Evolutionary conservation across 768 basidiomycete genomes (phyloP), one percentile per base, ranked within the genome.

Genomic region (Imleria badia): DNA sequence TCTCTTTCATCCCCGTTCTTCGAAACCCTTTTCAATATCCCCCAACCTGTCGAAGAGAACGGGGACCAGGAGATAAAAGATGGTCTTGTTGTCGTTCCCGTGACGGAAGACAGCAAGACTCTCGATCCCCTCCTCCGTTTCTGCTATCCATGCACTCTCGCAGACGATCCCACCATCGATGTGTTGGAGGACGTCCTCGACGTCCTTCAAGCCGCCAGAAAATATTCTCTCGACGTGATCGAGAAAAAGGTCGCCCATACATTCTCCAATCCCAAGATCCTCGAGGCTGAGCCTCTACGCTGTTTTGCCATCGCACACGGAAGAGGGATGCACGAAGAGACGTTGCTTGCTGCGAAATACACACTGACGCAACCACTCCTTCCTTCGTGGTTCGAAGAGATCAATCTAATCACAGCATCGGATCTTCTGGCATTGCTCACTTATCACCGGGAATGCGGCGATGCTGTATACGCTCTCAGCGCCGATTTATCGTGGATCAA

Each of bases 251-350:
- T 65, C 12, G 48, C 55, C 2, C 62, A 62, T 2, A 52, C 55
- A 23, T 44, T 75, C 17, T 45, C 54, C 5, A 45, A 41, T 26
- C 64, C 68, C 1, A 55, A 60, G 6, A 46, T 66, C 11, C 41
- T 66, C 7, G 50, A 67, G 0, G 53, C n/a, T 0, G 62, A 65
- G 3, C 58, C 73, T 3, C 30, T 75, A 5, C 62, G 66, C 1
- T 64, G 65, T 5, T 75, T 71, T 48, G 72, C 69, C 1, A 60
- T 75, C 7, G 69, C 72, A 2, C 53, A 52, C 20, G 63, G 52
- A 3, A 64, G 58, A 19, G 31, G 34, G 6, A 45, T 71, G 34
- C 47, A 41, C 30, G 54, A 64, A 3, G 63, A 72, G 54, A 68
- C 67, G 0, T 23, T 55, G 10, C 54, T 66, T 2, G 70, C 73